Conservation (phyloP, 2,329 filamentous ascomycete genomes). For the Drechslera avenae region DNA sequence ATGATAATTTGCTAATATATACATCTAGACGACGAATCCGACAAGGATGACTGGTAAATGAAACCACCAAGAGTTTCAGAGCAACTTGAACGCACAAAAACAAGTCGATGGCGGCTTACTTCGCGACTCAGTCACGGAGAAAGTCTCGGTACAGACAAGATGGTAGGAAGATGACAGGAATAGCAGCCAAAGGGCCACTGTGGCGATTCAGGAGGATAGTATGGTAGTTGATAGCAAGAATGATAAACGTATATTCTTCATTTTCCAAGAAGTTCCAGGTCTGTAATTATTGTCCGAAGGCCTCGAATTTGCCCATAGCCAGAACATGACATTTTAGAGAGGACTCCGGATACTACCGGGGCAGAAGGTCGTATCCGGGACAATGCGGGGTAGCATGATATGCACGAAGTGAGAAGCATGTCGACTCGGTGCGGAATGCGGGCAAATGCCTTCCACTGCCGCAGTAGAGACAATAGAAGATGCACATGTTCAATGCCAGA, state of each 20-base stretch:
- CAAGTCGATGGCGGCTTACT: not conserved
- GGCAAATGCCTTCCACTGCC: not conserved
- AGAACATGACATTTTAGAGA: not conserved
- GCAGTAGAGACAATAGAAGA: not conserved
- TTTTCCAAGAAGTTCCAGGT: not conserved
- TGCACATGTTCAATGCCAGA: not conserved
- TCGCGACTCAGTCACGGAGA: not conserved
- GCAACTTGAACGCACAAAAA: not conserved
- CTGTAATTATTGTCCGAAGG: not conserved
- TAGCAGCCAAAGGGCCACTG: not conserved
- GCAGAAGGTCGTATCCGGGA: slow-evolving; percentile 8
- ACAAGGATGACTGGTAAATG: slow-evolving; percentile 74
- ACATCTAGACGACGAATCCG: slow-evolving; percentile 73
- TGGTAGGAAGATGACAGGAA: not conserved
- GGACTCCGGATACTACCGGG: slow-evolving; percentile 2
- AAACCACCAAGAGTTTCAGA: slow-evolving; percentile 2
- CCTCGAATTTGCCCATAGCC: no score
- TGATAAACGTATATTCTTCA: slow-evolving; percentile 10
- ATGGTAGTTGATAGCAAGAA: slow-evolving; percentile 11
- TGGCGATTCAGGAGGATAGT: not conserved
- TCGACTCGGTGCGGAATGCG: not conserved
- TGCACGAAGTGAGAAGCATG: not conserved
- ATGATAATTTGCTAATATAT: slow-evolving; percentile 32
- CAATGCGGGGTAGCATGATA: slow-evolving; percentile 5
- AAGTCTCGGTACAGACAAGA: not conserved